Evolutionary conservation across 2,329 filamentous ascomycete genomes (phyloP).

Genomic region (Calcarisporium arbuscula): DNA sequence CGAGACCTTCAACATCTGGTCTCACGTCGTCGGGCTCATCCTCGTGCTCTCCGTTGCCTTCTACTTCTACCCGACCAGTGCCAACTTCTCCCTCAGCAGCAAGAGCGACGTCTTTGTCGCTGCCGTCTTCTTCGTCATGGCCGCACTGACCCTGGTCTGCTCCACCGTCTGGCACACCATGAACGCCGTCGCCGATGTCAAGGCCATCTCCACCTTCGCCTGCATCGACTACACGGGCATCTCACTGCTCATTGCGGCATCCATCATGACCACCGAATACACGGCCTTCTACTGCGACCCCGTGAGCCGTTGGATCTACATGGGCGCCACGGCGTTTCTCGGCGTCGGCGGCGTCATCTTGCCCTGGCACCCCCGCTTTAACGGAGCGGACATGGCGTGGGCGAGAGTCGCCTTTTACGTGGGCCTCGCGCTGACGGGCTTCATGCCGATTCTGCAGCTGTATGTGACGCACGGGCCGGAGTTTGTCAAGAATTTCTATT

Average conservation of each 20-base stretch:
- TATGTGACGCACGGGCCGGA: slow-evolving; percentile 67
- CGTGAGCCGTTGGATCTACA: slow-evolving; percentile 77
- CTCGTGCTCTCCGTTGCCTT: slow-evolving; percentile 85
- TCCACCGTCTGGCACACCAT: slow-evolving; percentile 98
- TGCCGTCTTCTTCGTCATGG: slow-evolving; percentile 91
- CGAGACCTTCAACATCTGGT: slow-evolving; percentile 97
- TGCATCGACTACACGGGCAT: slow-evolving; percentile 99
- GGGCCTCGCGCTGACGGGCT: slow-evolving; percentile 78
- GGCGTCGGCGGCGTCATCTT: slow-evolving; percentile 84
- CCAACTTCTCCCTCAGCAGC: slow-evolving; percentile 80
- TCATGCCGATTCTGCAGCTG: slow-evolving; percentile 82
- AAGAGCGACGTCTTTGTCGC: slow-evolving; percentile 87
- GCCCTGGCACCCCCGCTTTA: slow-evolving; percentile 95
- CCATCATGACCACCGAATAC: slow-evolving; percentile 97
- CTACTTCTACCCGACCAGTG: slow-evolving; percentile 87
- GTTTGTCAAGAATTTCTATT: slow-evolving; percentile 87
- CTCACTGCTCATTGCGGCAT: slow-evolving; percentile 86
- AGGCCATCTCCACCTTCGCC: slow-evolving; percentile 87
- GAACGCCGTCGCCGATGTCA: slow-evolving; percentile 89
- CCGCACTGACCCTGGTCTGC: slow-evolving; percentile 90
- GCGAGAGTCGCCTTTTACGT: slow-evolving; percentile 87
- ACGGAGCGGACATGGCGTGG: slow-evolving; percentile 88
- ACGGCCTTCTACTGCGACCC: slow-evolving; percentile 99
- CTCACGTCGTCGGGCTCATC: slow-evolving; percentile 82
- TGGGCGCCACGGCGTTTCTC: slow-evolving; percentile 71